Evolutionary conservation across 768 basidiomycete species (phyloP), one percentile per base, ranked within the genome.

Genomic region (Basidioascus undulatus): DNA sequence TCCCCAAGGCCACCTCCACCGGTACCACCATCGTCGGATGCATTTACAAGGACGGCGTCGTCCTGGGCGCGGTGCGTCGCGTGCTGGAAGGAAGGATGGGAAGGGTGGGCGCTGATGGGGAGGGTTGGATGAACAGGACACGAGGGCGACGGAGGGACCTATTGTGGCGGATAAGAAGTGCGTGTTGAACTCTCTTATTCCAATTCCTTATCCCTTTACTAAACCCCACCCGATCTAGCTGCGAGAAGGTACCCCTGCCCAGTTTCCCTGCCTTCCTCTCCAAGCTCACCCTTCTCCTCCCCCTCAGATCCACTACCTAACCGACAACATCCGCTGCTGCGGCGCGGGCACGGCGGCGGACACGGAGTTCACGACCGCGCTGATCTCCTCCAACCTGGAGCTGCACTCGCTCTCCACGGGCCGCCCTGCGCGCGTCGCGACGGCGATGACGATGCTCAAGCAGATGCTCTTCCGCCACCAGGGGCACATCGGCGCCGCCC

Each of bases 81-180:
- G n/a, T n/a, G n/a, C n/a, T n/a, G n/a, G n/a, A n/a, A n/a, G n/a
- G n/a, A n/a, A n/a, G 96, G 59, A 98, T 92, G 1, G 68, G 89
- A 51, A 12, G n/a, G 15, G 19, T 9, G 15, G 2, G n/a, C n/a
- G 20, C 25, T 19, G 24, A 18, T 4, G 4, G 6, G 4, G 5
- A 5, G 16, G 3, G 3, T 26, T 25, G 2, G 30, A 20, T 15
- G 2, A 1, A 18, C 30, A 6, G 25, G n/a, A 19, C 21, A n/a
- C n/a, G 18, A 25, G 20, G 11, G 87, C 92, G 4, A 96, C 92
- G 0, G 81, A 75, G 45, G 92, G 89, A 1, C 69, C 71, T 19
- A 94, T 96, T 48, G 82, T 98, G 21, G 83, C 83, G 0, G 89
- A 96, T 65, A 96, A 98, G 71, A 98, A 98, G n/a, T n/a, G n/a